Percentiles rank a stretch among this genome's conserved stretches.
phyloP scores from a whole-genome alignment of 2,329 filamentous ascomycete species.

The Penicillium brevicompactum region DNA sequence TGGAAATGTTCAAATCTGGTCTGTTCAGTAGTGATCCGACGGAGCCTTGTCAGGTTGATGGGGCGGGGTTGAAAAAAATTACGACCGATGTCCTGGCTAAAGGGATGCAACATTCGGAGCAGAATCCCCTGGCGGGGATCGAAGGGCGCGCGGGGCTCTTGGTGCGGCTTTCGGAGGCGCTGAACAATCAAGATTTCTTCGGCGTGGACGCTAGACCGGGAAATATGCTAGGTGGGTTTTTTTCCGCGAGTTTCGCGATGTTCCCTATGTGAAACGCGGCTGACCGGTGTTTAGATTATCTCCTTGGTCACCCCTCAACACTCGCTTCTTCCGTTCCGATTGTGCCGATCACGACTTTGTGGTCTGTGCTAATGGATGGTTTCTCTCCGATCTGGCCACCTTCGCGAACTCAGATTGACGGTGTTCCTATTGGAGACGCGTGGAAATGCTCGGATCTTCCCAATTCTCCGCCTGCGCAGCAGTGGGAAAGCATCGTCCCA shows the following conservation, averaged over 20 bases:
- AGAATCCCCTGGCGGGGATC: slow-evolving; percentile 80
- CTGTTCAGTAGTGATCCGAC: slow-evolving; percentile 79
- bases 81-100: slow-evolving; percentile 74
- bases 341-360: slow-evolving; percentile 81
- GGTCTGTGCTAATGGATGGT: slow-evolving; percentile 87
- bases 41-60: slow-evolving; percentile 90
- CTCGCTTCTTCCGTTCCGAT: slow-evolving; percentile 87
- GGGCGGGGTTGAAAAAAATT: slow-evolving; percentile 71
- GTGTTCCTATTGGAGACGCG: slow-evolving; percentile 84
- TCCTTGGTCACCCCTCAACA: slow-evolving; percentile 88
- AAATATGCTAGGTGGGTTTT: slow-evolving; percentile 79
- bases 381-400: slow-evolving; percentile 85
- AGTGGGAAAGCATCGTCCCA: slow-evolving; percentile 80
- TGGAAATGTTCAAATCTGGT: slow-evolving; percentile 94
- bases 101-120: slow-evolving; percentile 79
- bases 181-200: slow-evolving; percentile 82
- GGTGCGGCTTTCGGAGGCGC: slow-evolving; percentile 71
- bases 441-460: slow-evolving; percentile 90
- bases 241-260: too few species aligned
- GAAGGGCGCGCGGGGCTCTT: slow-evolving; percentile 82
- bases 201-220: slow-evolving; percentile 82
- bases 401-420: slow-evolving; percentile 83
- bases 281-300: slow-evolving; percentile 65
- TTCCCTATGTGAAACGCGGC: background rate
- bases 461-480: slow-evolving; percentile 62